phyloP scores from a whole-genome alignment of 2,329 filamentous ascomycete genomes.

The Aspergillus phoenicis region DNA sequence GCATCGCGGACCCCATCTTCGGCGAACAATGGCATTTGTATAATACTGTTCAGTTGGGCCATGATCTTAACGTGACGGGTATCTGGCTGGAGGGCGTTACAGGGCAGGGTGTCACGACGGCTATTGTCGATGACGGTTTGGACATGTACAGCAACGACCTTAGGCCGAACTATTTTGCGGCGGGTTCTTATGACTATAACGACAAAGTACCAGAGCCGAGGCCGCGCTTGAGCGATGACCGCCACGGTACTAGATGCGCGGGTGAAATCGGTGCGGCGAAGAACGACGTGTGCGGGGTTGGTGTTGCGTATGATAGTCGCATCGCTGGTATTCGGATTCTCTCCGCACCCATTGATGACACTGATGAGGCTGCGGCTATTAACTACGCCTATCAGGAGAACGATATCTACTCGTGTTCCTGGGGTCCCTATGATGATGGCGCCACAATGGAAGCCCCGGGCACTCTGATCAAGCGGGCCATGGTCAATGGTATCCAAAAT shows the following conservation, averaged over 20 bases:
- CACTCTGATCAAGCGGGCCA: slow-evolving; percentile 82
- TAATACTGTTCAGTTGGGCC: slow-evolving; percentile 77
- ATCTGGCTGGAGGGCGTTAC: slow-evolving; percentile 91
- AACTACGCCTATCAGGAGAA: slow-evolving; percentile 91
- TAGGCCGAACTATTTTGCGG: slow-evolving; percentile 89
- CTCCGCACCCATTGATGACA: slow-evolving; percentile 84
- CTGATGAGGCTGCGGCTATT: slow-evolving; percentile 88
- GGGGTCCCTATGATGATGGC: slow-evolving; percentile 94
- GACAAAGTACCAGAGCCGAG: slow-evolving; percentile 76
- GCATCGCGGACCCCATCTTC: slow-evolving; percentile 88
- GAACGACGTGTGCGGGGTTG: slow-evolving; percentile 93
- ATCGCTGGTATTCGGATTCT: slow-evolving; percentile 92
- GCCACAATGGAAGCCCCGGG: slow-evolving; percentile 91
- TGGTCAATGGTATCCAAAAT: slow-evolving; percentile 88
- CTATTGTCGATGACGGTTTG: slow-evolving; percentile 92
- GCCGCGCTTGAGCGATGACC: slow-evolving; percentile 81
- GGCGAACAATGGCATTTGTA: slow-evolving; percentile 92
- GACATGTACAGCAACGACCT: slow-evolving; percentile 95
- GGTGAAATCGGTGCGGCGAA: slow-evolving; percentile 90
- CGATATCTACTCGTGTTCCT: slow-evolving; percentile 97
- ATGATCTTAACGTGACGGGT: slow-evolving; percentile 95
- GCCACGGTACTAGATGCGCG: slow-evolving; percentile 89
- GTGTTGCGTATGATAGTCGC: slow-evolving; percentile 88
- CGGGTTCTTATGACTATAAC: slow-evolving; percentile 95
- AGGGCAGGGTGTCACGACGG: slow-evolving; percentile 83